Percentiles rank a stretch among this genome's conserved stretches.
These are phyloP conservation scores for Plasmodium malariae DNA, from an alignment of 169 alveolate genomes.

Conservation along the genomic window DNA sequence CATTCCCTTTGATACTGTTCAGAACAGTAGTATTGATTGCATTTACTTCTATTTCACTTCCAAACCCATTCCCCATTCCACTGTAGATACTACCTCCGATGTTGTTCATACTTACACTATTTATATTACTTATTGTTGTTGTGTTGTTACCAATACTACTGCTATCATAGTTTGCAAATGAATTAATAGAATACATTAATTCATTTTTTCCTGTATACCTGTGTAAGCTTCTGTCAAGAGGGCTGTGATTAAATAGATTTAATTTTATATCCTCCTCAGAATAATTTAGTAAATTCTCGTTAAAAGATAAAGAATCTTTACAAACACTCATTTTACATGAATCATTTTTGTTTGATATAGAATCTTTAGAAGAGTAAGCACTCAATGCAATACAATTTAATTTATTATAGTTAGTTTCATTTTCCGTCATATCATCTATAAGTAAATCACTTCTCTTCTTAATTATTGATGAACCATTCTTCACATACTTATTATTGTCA, in stretches of 20 bases:
- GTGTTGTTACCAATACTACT: neutral
- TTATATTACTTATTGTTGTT: neutral
- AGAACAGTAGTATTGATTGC: no score
- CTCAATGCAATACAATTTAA: slow-evolving; percentile 6
- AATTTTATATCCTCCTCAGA: slow-evolving; percentile 40
- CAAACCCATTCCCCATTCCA: no score
- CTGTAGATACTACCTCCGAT: no score
- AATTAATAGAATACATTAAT: slow-evolving; percentile 4
- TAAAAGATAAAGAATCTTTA: slow-evolving; percentile 1
- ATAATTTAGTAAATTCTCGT: slow-evolving; percentile 1
- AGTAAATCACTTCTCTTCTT: slow-evolving; percentile 16
- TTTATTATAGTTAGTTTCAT: slow-evolving; percentile 2
- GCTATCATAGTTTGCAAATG: slow-evolving; percentile 17
- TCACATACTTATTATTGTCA: slow-evolving; percentile 8
- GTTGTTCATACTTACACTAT: no score
- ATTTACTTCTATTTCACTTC: no score
- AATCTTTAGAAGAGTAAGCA: slow-evolving; percentile 37
- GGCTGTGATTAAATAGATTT: neutral
- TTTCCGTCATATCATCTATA: neutral
- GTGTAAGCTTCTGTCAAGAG: neutral
- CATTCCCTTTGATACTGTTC: no score
- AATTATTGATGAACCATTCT: neutral
- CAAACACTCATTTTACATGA: neutral
- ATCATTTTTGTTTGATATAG: slow-evolving; percentile 13
- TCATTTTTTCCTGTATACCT: neutral